These are phyloP conservation scores for Aristolochia fimbriata DNA, from an alignment of 164 flowering plant genomes.

Conservation along the genomic window DNA sequence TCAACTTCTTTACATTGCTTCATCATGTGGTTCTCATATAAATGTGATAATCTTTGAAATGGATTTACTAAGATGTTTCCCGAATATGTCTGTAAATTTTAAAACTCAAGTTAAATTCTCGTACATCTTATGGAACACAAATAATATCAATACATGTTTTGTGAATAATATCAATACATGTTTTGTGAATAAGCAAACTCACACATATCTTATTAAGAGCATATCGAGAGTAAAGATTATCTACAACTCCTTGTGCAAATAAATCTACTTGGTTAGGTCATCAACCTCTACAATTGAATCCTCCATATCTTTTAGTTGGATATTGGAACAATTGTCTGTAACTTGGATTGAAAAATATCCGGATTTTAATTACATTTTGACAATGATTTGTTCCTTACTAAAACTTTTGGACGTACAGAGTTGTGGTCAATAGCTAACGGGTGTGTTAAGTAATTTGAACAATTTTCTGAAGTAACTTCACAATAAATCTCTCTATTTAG, in stretches of 20 bases:
- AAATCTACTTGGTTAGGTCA: conserved; percentile 82
- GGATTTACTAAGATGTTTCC: conserved; percentile 85
- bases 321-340: too few relatives aligned
- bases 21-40: conserved; percentile 82
- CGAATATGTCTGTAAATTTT: conserved; percentile 67
- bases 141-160: background rate
- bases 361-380: too few relatives aligned
- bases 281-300: conserved; percentile 80
- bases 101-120: conserved; percentile 10
- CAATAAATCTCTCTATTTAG: too few relatives aligned
- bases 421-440: too few relatives aligned
- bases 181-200: conserved; percentile 14
- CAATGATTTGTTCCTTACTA: too few relatives aligned
- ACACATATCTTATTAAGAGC: conserved; percentile 81
- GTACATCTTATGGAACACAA: too few relatives aligned
- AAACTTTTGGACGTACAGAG: too few relatives aligned
- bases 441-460: too few relatives aligned
- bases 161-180: background rate
- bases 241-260: conserved; percentile 74
- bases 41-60: conserved; percentile 67
- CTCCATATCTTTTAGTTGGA: too few relatives aligned
- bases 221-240: conserved; percentile 59
- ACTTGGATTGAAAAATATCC: too few relatives aligned
- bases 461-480: too few relatives aligned
- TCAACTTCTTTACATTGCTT: conserved; percentile 74